Evolutionary conservation across 1,139 yeast genomes (phyloP).

Genomic region (Geotrichum cucujoidarum): DNA sequence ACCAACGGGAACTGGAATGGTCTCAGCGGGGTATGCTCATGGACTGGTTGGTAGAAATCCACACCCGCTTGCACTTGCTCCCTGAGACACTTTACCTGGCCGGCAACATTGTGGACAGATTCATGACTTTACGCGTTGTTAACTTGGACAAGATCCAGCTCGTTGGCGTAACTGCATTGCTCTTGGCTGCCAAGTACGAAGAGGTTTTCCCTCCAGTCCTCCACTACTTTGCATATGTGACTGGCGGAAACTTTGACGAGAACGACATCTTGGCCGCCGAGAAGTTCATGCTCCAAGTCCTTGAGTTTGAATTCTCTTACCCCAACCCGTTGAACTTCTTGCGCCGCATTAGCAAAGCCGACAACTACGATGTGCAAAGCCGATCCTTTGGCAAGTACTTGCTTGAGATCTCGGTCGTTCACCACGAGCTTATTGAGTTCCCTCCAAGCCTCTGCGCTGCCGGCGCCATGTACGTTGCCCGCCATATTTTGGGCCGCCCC

Average conservation of each 20-base stretch:
- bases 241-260: conserved; percentile 79
- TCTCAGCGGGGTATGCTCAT: conserved; percentile 84
- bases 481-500: conserved; percentile 65
- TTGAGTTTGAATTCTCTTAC: conserved; percentile 75
- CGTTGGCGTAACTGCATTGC: conserved; percentile 83
- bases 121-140: conserved; percentile 73
- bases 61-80: conserved; percentile 73
- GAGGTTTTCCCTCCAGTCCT: conserved; percentile 91
- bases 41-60: conserved; percentile 95
- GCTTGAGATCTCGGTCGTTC: conserved; percentile 75
- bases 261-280: conserved; percentile 87
- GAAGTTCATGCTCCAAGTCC: conserved; percentile 67
- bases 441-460: conserved; percentile 68
- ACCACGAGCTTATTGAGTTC: conserved; percentile 72
- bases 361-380: conserved; percentile 86
- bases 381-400: conserved; percentile 89
- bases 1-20: conserved; percentile 74
- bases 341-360: conserved; percentile 90
- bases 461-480: conserved; percentile 82
- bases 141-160: conserved; percentile 82
- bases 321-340: conserved; percentile 94
- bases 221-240: conserved; percentile 79
- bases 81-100: conserved; percentile 91
- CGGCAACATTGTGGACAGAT: conserved; percentile 85
- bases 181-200: conserved; percentile 93